phyloP scores from a whole-genome alignment of 2,329 filamentous ascomycete species.

The Sporothrix brunneoviolacea region DNA sequence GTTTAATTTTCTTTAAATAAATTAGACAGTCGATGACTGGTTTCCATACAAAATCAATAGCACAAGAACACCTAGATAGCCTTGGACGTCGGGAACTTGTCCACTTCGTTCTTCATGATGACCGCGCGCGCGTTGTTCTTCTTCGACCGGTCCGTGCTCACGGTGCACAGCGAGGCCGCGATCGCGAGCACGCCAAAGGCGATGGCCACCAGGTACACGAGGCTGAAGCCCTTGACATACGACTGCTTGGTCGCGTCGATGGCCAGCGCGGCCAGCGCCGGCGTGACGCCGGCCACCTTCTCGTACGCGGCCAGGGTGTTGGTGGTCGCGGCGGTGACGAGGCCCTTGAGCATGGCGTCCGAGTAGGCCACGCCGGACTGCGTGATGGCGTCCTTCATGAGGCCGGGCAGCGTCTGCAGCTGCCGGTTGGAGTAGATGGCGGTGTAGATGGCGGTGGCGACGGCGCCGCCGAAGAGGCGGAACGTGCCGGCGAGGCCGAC shows the following conservation, averaged over 20 bases:
- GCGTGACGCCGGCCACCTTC: slow-evolving; percentile 24
- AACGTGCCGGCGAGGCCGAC: slow-evolving; percentile 32
- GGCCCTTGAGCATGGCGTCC: slow-evolving; percentile 14
- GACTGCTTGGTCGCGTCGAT: slow-evolving; percentile 25
- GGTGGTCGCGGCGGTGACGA: slow-evolving; percentile 24
- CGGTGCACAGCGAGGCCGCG: slow-evolving; percentile 23
- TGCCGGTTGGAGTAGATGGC: slow-evolving; percentile 28
- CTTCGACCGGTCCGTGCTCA: slow-evolving; percentile 25
- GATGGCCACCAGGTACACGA: slow-evolving; percentile 28
- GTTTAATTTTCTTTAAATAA: too few species aligned
- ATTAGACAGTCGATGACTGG: too few species aligned
- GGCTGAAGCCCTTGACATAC: slow-evolving; percentile 29
- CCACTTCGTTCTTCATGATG: slow-evolving; percentile 22
- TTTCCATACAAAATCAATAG: background rate
- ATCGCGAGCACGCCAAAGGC: slow-evolving; percentile 26
- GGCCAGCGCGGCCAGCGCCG: slow-evolving; percentile 22
- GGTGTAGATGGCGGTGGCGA: slow-evolving; percentile 33
- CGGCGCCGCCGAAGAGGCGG: slow-evolving; percentile 30
- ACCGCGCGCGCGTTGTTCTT: slow-evolving; percentile 26
- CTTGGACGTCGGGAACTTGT: background rate
- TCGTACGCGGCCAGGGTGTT: slow-evolving; percentile 29
- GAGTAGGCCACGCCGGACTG: slow-evolving; percentile 20
- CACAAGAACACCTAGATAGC: background rate
- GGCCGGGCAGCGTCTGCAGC: slow-evolving; percentile 19
- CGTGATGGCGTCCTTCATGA: slow-evolving; percentile 19